A percentile compares a stretch with the other conserved stretches of the same genome.
phyloP scores from a whole-genome alignment of 768 basidiomycete species.

The Hypholoma fasciculare region DNA sequence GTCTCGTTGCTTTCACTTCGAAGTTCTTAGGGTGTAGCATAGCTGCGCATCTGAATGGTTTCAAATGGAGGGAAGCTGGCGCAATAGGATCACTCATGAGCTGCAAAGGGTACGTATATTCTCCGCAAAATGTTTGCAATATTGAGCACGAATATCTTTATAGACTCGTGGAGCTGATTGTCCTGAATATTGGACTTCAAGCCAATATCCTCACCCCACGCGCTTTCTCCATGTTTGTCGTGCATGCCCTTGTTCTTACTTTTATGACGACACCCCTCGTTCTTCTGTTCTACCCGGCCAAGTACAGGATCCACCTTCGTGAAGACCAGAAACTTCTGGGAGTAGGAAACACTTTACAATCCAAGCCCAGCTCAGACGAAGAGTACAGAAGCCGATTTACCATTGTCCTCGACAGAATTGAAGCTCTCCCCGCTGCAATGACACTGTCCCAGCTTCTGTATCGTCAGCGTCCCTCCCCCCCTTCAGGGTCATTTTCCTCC shows the following conservation, averaged over 20 bases:
- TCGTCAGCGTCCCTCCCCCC: not conserved
- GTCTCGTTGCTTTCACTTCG: conserved; percentile 69
- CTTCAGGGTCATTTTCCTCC: not conserved
- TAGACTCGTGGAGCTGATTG: conserved; percentile 83
- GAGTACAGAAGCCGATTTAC: conserved; percentile 60
- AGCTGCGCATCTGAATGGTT: conserved; percentile 61
- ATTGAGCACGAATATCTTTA: not conserved
- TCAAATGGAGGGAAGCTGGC: conserved; percentile 70
- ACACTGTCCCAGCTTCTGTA: conserved; percentile 73
- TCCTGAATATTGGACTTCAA: conserved; percentile 82
- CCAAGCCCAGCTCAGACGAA: conserved; percentile 26
- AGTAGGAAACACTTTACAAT: conserved; percentile 20
- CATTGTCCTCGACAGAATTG: conserved; percentile 77
- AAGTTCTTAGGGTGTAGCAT: conserved; percentile 75
- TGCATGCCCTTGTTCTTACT: conserved; percentile 74
- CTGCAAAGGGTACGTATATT: conserved; percentile 71
- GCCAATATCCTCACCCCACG: conserved; percentile 63
- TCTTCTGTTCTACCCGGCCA: conserved; percentile 70
- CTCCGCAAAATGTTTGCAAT: not conserved
- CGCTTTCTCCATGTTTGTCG: conserved; percentile 88
- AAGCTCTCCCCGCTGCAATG: conserved; percentile 83
- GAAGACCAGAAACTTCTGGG: conserved; percentile 10
- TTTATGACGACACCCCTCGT: conserved; percentile 86
- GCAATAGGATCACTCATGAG: conserved; percentile 88
- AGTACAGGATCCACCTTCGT: conserved; percentile 44